Evolutionary conservation across 768 basidiomycete genomes (phyloP), one percentile per base, ranked within the genome.

Genomic region (Mycena polygramma): DNA sequence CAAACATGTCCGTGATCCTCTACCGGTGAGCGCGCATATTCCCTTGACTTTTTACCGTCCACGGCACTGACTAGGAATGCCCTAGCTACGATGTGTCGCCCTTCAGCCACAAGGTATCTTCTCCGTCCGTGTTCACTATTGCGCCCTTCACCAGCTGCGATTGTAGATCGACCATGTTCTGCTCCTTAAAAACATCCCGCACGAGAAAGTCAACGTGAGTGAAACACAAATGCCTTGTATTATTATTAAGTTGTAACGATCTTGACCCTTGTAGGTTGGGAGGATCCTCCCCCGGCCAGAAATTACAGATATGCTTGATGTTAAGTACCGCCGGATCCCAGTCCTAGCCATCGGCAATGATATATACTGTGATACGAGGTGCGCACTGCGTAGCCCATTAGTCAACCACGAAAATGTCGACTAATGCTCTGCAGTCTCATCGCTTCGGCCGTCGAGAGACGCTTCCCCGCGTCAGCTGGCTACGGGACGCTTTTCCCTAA

Each of bases 301-400:
- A 75, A 83, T 91, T 55, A 83, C 87, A 59, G 84, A 86, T n/a
- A 75, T 84, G 2, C 81, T 86, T 11, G 90, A 89, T 7, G 78
- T 91, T 15, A 79, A 79, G 36, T 91, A 91, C 77, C 87, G 90
- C 10, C 84, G 87, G 15, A 88, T 91, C 37, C 89, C 89, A 11
- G 80, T 91, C n/a, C 82, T 90, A 10, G 87, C 89, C 14, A 87
- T 91, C 54, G 89, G 89, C 15, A 87, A 86, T 73, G 89, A 90
- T 74, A 80, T 90, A 2, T 90, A 89, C 76, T 88, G 87, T 74
- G 89, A 90, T 76, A 89, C 87, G 19, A 83, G 80, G 83, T 62
- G 11, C n/a, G 17, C 39, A 45, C 55, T 36, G 4, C 10, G 30
- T 41, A 41, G 8, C 2, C 10, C 8, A 11, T 41, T 10, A 7